Percentiles rank a stretch among this genome's conserved stretches.
Conservation (phyloP, 2,329 filamentous ascomycete species). For the Zymoseptoria tritici region DNA sequence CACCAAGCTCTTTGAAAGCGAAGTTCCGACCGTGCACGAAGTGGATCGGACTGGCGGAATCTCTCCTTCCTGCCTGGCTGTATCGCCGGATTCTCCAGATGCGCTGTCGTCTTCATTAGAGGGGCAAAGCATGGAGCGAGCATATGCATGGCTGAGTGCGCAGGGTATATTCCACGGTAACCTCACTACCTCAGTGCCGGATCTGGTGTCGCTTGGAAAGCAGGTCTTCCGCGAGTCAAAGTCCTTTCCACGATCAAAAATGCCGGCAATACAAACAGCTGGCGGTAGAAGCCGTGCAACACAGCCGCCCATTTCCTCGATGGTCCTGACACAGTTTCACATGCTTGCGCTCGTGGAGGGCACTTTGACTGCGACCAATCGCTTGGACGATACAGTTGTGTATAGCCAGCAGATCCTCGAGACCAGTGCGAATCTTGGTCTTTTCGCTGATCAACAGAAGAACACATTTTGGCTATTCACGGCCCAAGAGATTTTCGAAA, state of each 20-base stretch:
- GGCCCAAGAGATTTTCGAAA: slow-evolving; percentile 81
- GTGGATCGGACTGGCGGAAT: slow-evolving; percentile 52
- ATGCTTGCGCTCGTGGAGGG: slow-evolving; percentile 76
- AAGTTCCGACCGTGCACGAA: slow-evolving; percentile 72
- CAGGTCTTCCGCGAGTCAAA: slow-evolving; percentile 73
- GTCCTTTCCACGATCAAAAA: slow-evolving; percentile 64
- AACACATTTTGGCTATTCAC: slow-evolving; percentile 98
- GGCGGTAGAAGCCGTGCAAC: slow-evolving; percentile 57
- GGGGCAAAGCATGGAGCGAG: slow-evolving; percentile 47
- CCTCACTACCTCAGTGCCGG: slow-evolving; percentile 51
- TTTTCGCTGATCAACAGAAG: slow-evolving; percentile 85
- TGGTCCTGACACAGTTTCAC: slow-evolving; percentile 90
- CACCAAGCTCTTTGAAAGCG: slow-evolving; percentile 76
- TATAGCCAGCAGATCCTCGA: slow-evolving; percentile 84
- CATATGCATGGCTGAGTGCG: slow-evolving; percentile 84
- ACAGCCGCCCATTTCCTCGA: slow-evolving; percentile 67
- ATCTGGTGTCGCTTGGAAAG: slow-evolving; percentile 58
- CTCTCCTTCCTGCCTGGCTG: slow-evolving; percentile 59
- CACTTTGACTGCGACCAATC: slow-evolving; percentile 75
- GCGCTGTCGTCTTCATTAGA: slow-evolving; percentile 31
- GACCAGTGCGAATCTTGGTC: slow-evolving; percentile 66
- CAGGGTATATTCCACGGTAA: slow-evolving; percentile 86
- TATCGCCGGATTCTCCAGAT: slow-evolving; percentile 65
- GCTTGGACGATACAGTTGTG: slow-evolving; percentile 75
- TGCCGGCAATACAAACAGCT: slow-evolving; percentile 60